Evolutionary conservation across 2,329 filamentous ascomycete species (phyloP), one percentile per base, ranked within the genome.

Genomic region (Helminthosporium solani): DNA sequence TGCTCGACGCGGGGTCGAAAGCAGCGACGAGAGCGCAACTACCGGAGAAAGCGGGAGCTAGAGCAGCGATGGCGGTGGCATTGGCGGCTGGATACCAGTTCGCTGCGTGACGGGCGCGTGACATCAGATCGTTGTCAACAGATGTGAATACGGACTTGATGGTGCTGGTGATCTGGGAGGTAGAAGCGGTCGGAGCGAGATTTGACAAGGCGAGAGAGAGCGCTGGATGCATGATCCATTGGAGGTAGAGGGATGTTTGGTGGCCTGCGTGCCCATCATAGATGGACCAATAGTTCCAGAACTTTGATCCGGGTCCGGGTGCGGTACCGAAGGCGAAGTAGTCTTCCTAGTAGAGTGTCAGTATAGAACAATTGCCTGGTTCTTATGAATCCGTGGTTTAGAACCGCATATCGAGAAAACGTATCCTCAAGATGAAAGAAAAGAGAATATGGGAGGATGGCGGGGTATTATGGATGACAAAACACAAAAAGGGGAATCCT

Each of bases 11-110:
- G 0, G 81, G 75, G 50, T 88, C 83, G 58, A 81, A 86, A 1
- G 86, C 67, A 0, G 83, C 75, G 1, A 88, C 71, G 1, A 87
- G 70, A 9, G 84, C 84, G 53, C 83, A 87, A 3, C 82, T 85
- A 4, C 84, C 84, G 1, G 76, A 68, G 41, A 73, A 71, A 1
- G 71, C 74, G 25, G 70, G 64, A 0, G 60, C 59, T 2, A 75
- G 61, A 3, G 57, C 56, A 3, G 49, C 44, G 15, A 67, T 54
- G 2, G 65, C 64, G 3, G 54, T 52, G 1, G 59, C 51, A 15
- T 59, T 60, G 7, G 61, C 70, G 5, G 68, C 66, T 0, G 69
- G 70, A 19, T 59, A 64, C 57, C 72, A 74, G 14, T 66, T 68
- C 3, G 66, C 69, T 3, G 73, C 68, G 7, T 63, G 53, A 9